phyloP scores from a whole-genome alignment of 805 yeast genomes.

The Yarrowia sp. region DNA sequence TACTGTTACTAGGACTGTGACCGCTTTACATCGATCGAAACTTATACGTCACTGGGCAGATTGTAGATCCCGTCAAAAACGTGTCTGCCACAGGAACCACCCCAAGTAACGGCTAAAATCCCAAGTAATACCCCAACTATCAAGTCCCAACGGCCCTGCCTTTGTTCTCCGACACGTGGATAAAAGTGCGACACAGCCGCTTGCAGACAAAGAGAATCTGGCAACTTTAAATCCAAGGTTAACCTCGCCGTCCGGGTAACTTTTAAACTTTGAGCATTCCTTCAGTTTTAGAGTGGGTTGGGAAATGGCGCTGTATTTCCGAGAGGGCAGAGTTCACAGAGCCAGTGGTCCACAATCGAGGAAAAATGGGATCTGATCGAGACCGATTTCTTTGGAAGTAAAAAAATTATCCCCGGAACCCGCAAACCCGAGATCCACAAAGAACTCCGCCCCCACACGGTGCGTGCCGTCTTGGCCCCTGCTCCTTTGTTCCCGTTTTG shows the following conservation, averaged over 20 bases:
- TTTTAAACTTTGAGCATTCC: constrained; percentile 3
- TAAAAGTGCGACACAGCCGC: constrained; percentile 20
- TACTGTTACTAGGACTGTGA: not conserved
- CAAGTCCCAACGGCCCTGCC: not conserved
- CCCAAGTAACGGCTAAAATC: not conserved
- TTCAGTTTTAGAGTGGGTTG: constrained; percentile 6
- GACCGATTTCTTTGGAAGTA: not conserved
- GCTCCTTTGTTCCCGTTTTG: constrained; percentile 24
- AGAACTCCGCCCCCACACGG: constrained; percentile 17
- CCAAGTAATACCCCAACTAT: not conserved
- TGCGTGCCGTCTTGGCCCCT: constrained; percentile 23
- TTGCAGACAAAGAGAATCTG: not conserved
- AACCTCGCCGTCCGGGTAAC: constrained; percentile 20
- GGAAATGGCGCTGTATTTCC: constrained; percentile 17
- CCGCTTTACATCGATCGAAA: not conserved
- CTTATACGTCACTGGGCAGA: not conserved
- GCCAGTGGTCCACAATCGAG: not conserved
- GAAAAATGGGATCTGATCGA: not conserved
- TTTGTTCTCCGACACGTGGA: constrained; percentile 15
- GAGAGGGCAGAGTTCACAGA: constrained; percentile 1
- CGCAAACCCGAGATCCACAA: too few species aligned
- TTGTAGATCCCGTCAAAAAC: not conserved
- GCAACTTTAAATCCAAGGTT: not conserved
- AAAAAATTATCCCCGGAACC: too few species aligned
- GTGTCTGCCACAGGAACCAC: not conserved